Base-by-base conservation (phyloP, 202 grass and related monocot species). In the Hordeum pubiflorum region DNA sequence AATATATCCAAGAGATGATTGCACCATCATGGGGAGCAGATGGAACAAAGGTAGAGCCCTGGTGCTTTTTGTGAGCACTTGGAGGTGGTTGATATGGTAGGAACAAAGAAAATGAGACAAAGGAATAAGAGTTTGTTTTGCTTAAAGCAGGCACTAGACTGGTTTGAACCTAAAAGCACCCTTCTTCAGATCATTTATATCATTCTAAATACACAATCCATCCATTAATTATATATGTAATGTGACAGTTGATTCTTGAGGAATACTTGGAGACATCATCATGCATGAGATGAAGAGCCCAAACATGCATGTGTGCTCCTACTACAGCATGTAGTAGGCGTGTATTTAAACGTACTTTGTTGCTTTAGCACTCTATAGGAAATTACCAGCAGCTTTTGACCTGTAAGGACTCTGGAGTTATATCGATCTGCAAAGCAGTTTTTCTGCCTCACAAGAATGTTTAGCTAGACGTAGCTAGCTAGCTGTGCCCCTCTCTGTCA, bases 61-160 rank as follows among this genome's bases (percentile, higher is more conserved):
- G 65, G 80, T 52, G 90, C 93, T 92, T 96, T 91, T 89, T 89
- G 86, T 85, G 86, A 96, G 88, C 93, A 89, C 90, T 91, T 79
- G 85, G 74, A 86, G 54, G 82, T 85, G 82, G 68, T 82, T 86
- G 79, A 86, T 86, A 84, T 84, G 78, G 50, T 62, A 88, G 68
- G 78, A 86, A 63, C 58, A 92, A 90, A 76, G 81, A 84, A 86
- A 84, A 88, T 75, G 76, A 84, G 84, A 83, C 82, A 88, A 83
- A 76, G 85, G 89, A 79, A 82, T 78, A 84, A 23, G 44, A 75
- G 44, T 74, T 86, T 86, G 71, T 83, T 86, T 86, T 86, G 72
- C 78, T 73, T 86, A 90, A 95, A 95, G 83, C 85, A 66, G 74
- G 32, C 41, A 71, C 58, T 81, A 73, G 80, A 84, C 69, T 66